Conservation (phyloP, 495 filamentous ascomycete species). For the Saxispiralis lemnorum region DNA sequence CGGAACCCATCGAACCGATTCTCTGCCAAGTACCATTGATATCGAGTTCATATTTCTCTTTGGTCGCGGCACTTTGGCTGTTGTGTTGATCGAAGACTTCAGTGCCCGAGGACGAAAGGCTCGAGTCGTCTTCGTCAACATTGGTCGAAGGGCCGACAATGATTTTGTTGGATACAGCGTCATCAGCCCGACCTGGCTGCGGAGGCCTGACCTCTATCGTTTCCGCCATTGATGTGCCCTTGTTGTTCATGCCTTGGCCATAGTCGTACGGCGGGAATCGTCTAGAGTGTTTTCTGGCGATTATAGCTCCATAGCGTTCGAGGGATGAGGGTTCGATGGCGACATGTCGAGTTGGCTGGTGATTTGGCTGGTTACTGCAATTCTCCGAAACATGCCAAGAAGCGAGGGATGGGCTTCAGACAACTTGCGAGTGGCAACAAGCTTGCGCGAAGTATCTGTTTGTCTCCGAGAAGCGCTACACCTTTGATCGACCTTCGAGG, state of each 20-base stretch:
- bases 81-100: constrained; percentile 6
- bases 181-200: neutral
- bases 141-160: neutral
- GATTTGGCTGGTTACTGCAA: no score
- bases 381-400: no score
- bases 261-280: neutral
- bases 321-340: no score
- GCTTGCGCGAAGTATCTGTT: no score
- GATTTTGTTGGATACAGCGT: neutral
- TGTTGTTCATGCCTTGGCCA: neutral
- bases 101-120: constrained; percentile 10
- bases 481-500: no score
- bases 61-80: neutral
- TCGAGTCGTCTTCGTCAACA: constrained; percentile 14
- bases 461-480: no score
- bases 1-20: constrained; percentile 15
- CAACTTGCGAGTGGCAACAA: no score
- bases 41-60: constrained; percentile 4
- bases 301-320: no score
- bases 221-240: neutral
- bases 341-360: no score
- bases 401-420: no score
- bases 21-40: constrained; percentile 10
- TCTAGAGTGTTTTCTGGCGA: no score
- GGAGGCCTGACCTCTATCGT: constrained; percentile 3